phyloP scores from a whole-genome alignment of 257 asterid genomes.

The Penstemon davidsonii region DNA sequence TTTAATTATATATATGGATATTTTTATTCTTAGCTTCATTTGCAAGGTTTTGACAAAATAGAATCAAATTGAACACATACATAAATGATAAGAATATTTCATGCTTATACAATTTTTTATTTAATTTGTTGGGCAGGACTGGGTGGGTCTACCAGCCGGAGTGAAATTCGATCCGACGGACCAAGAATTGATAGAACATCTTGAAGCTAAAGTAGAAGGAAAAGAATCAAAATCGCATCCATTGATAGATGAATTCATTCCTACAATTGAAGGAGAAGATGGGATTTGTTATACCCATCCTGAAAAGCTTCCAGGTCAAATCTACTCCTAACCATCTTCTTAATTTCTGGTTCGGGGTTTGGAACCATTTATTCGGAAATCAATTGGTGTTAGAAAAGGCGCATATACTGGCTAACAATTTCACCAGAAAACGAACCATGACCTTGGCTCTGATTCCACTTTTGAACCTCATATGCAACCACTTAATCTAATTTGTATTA shows the following conservation, averaged over 20 bases:
- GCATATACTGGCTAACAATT: too few relatives aligned
- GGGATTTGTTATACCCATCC: constrained; percentile 75
- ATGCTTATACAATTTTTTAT: not conserved
- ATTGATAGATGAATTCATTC: constrained; percentile 73
- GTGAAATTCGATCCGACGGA: too few relatives aligned
- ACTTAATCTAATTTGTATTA: too few relatives aligned
- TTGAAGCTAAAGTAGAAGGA: constrained; percentile 68
- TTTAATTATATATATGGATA: not conserved
- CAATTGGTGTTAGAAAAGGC: too few relatives aligned
- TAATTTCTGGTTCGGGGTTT: not conserved
- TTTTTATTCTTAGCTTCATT: constrained; percentile 49
- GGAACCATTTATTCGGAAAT: too few relatives aligned
- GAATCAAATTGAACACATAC: constrained; percentile 16
- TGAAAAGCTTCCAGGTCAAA: constrained; percentile 66
- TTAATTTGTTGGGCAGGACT: not conserved
- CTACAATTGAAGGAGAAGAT: constrained; percentile 74
- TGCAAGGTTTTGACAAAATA: constrained; percentile 27
- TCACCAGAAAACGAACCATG: too few relatives aligned
- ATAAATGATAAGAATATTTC: constrained; percentile 21
- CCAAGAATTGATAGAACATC: too few relatives aligned
- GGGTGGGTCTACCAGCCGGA: not conserved
- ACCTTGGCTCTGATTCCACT: too few relatives aligned
- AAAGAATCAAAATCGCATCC: constrained; percentile 90
- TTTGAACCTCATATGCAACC: too few relatives aligned
- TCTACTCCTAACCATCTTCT: constrained; percentile 15